Conservation (phyloP, 1,139 yeast species). For the Kurtzmaniella quercitrusa region DNA sequence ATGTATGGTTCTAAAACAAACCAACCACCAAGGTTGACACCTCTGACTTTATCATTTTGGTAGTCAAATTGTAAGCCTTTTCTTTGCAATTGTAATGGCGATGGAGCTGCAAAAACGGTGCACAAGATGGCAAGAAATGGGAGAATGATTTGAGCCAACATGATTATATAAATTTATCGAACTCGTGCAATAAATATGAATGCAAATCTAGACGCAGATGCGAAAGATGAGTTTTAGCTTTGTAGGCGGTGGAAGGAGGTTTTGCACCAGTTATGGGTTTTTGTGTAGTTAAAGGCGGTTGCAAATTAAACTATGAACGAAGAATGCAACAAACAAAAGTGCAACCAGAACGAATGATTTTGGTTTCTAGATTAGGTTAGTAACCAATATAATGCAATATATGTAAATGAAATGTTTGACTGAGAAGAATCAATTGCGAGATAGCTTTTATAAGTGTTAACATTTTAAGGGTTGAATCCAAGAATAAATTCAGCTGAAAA, state of each 20-base stretch:
- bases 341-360: no score
- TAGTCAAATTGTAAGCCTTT: slow-evolving; percentile 39
- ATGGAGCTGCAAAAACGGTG: slow-evolving; percentile 6
- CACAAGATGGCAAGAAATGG: not conserved
- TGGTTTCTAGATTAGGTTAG: not conserved
- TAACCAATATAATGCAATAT: not conserved
- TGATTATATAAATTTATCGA: not conserved
- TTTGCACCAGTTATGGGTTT: not conserved
- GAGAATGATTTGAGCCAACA: not conserved
- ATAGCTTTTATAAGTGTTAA: not conserved
- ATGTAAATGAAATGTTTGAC: not conserved
- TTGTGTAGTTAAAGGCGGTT: not conserved
- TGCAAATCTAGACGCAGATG: not conserved
- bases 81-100: slow-evolving; percentile 4
- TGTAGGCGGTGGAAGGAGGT: not conserved
- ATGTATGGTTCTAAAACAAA: slow-evolving; percentile 80
- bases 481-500: not conserved
- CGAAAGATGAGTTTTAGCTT: not conserved
- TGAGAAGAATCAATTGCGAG: not conserved
- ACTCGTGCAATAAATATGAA: not conserved
- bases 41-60: slow-evolving; percentile 51
- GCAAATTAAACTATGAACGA: no score
- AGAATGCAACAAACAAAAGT: no score
- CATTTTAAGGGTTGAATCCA: not conserved
- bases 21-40: slow-evolving; percentile 94